Evolutionary conservation across 495 filamentous ascomycete genomes (phyloP), one percentile per base, ranked within the genome.

Genomic region (Cenococcum geophilum): DNA sequence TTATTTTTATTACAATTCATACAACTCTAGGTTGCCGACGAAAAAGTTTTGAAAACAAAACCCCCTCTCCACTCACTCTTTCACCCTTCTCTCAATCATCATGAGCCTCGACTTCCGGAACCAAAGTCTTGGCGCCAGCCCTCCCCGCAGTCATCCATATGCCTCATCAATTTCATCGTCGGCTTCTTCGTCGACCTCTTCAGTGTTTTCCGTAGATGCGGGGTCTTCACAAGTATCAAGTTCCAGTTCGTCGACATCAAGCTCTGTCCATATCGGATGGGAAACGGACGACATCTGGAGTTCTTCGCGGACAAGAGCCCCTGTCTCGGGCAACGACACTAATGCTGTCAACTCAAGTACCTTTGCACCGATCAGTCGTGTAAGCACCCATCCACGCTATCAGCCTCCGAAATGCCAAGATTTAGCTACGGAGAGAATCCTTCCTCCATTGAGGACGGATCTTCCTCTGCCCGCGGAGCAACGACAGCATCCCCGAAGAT

Each of bases 401-500:
- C 65, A 68, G 42, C 65, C 65, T 34, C 36, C 61, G 20, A 54
- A 47, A 58, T 64, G 61, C 35, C 65, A 57, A 18, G 61, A 68
- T n/a, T 42, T 54, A 20, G 58, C 58, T 23, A 20, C 53, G 11
- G 57, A 64, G 58, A 34, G 64, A 47, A 45, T 55, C 11, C 54
- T 66, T 14, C 64, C 67, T 12, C 61, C 67, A 57, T 48, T 68
- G 34, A 59, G 66, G 36, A 65, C 66, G 18, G 66, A 68, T 45
- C 35, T 64, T 54, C 25, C 45, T 56, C 54, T 59, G 14, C 75
- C 81, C 57, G 80, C 77, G 40, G 86, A 91, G 74, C 76, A 86
- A 64, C 87, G 89, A 54, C 87, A 85, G 76, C 87, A 97, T 70
- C 90, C 90, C 57, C 82, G 92, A 59, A 87, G 92, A 61, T 74